Conservation (phyloP, 192 early-diverging fungal species). For the Coemansia sp. region DNA sequence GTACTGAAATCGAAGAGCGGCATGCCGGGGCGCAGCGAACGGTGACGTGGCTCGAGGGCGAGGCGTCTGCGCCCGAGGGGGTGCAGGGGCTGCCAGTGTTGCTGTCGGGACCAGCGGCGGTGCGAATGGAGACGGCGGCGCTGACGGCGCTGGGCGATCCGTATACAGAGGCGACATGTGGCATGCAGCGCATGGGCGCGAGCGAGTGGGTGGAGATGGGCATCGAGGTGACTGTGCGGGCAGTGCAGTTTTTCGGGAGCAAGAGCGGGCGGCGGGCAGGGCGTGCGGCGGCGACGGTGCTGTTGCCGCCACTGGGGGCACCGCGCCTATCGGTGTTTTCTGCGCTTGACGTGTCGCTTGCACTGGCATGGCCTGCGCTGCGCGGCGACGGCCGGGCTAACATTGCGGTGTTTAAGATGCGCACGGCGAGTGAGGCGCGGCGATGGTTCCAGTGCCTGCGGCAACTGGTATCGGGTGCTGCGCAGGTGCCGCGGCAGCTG, state of each 20-base stretch:
- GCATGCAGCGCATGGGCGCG: conserved; percentile 18
- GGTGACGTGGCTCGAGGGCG: neutral
- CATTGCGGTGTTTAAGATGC: conserved; percentile 38
- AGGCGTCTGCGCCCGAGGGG: neutral
- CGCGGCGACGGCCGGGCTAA: conserved; percentile 4
- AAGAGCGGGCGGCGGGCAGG: conserved; percentile 20
- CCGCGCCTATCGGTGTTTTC: conserved; percentile 51
- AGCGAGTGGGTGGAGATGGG: conserved; percentile 51
- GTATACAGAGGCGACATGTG: conserved; percentile 45
- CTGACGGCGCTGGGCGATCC: conserved; percentile 15
- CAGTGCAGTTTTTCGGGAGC: conserved; percentile 20
- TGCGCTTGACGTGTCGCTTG: conserved; percentile 45
- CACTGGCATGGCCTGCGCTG: conserved; percentile 37
- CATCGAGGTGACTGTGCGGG: conserved; percentile 37
- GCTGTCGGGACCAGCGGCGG: conserved; percentile 30
- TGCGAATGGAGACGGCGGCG: conserved; percentile 31
- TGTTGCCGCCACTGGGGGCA: conserved; percentile 20
- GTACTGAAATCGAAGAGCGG: neutral
- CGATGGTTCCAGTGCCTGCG: neutral
- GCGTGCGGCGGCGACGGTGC: conserved; percentile 21
- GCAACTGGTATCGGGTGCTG: neutral
- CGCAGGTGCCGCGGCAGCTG: conserved; percentile 1
- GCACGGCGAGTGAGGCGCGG: conserved; percentile 4
- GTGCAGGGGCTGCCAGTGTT: conserved; percentile 12
- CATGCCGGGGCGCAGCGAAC: neutral